Conservation (phyloP, 139 green algal species). For the Pseudopediastrum boryanum region DNA sequence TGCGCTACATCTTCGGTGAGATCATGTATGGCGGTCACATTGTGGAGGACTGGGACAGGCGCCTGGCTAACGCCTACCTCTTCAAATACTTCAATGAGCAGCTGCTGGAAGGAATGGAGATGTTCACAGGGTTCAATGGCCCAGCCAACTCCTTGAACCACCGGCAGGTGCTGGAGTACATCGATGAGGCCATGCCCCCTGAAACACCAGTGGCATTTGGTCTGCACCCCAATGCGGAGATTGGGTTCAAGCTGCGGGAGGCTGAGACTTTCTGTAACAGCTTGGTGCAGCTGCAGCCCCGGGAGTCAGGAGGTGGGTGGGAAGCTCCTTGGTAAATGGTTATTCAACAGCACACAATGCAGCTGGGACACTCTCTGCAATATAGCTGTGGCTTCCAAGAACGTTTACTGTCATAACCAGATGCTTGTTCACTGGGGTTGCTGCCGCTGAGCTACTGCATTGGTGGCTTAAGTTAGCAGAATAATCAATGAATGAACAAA, state of each 20-base stretch:
- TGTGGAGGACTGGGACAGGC: slow-evolving; percentile 92
- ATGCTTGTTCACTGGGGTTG: too few relatives aligned
- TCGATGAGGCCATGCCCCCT: slow-evolving; percentile 80
- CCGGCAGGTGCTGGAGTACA: slow-evolving; percentile 81
- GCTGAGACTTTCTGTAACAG: slow-evolving; percentile 79
- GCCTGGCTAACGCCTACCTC: slow-evolving; percentile 82
- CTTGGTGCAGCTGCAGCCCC: slow-evolving; percentile 74
- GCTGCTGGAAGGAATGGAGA: slow-evolving; percentile 82
- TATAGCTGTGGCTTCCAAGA: too few relatives aligned
- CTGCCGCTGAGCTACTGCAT: too few relatives aligned
- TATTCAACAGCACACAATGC: too few relatives aligned
- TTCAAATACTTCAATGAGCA: slow-evolving; percentile 79
- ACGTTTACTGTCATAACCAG: too few relatives aligned
- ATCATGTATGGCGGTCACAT: slow-evolving; percentile 98
- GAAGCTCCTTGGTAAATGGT: too few relatives aligned
- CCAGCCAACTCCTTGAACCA: slow-evolving; percentile 72
- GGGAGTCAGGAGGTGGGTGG: slow-evolving; percentile 60
- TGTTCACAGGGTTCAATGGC: slow-evolving; percentile 79
- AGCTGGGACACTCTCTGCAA: too few relatives aligned
- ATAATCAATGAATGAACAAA: too few relatives aligned
- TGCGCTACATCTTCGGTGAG: slow-evolving; percentile 94
- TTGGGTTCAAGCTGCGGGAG: slow-evolving; percentile 90
- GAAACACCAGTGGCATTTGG: slow-evolving; percentile 88
- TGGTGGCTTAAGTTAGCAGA: too few relatives aligned
- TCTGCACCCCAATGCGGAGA: slow-evolving; percentile 92